Conservation (phyloP, 768 basidiomycete species). For the Lepiota subincarnata region DNA sequence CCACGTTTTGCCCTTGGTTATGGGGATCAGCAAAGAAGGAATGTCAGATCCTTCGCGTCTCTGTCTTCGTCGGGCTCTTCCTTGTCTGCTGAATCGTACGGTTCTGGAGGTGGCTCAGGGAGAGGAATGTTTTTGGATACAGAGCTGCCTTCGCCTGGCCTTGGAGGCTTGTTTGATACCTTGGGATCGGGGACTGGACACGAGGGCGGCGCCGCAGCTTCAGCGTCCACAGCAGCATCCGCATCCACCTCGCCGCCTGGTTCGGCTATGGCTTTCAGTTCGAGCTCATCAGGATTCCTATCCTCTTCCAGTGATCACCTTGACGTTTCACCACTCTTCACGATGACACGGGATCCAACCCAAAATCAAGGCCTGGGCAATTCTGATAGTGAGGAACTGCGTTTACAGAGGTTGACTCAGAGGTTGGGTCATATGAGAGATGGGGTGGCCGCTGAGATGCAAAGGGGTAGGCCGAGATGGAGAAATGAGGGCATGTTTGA, state of each 20-base stretch:
- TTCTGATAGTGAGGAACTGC: no score
- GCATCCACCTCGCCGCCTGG: not conserved
- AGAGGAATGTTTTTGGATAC: slow-evolving; percentile 10
- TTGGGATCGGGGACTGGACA: not conserved
- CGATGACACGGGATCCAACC: not conserved
- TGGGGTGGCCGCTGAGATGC: not conserved
- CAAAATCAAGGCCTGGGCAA: no score
- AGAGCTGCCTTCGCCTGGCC: slow-evolving; percentile 9
- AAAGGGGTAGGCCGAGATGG: not conserved
- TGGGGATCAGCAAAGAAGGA: not conserved
- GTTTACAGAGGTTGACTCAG: not conserved
- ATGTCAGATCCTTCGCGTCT: slow-evolving; percentile 2
- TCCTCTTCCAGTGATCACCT: slow-evolving; percentile 2
- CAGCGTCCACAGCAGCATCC: not conserved
- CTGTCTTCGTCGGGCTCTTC: slow-evolving; percentile 8
- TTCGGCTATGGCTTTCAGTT: not conserved
- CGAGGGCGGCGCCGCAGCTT: not conserved
- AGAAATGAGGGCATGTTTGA: not conserved
- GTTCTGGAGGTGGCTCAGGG: slow-evolving; percentile 1
- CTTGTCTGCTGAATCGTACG: not conserved
- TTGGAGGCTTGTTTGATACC: slow-evolving; percentile 5
- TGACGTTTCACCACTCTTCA: not conserved
- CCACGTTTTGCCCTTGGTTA: not conserved
- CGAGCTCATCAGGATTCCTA: slow-evolving; percentile 4
- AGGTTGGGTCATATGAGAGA: slow-evolving; percentile 5